phyloP scores from a whole-genome alignment of 108 stramenopile genomes.

The Nitzschia putrida region DNA sequence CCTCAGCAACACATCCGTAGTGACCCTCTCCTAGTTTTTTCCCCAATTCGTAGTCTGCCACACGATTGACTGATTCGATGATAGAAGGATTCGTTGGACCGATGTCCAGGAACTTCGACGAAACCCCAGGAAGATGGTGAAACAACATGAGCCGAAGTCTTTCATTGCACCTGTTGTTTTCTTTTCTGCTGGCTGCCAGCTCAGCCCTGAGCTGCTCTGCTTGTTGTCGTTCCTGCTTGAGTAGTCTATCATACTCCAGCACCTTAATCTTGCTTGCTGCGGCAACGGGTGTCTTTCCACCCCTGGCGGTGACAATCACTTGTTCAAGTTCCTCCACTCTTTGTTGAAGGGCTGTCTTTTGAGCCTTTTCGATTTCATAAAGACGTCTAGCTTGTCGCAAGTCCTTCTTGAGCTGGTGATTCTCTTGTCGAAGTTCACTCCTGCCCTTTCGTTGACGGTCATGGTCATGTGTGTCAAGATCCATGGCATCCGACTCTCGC shows the following conservation, averaged over 20 bases:
- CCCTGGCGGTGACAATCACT: background rate
- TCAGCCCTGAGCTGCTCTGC: slow-evolving; percentile 1
- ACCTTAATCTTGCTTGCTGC: background rate
- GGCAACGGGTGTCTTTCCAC: background rate
- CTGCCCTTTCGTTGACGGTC: background rate
- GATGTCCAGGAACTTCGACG: slow-evolving; percentile 27
- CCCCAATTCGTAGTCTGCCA: slow-evolving; percentile 53
- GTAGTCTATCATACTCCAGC: background rate
- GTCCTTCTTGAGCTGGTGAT: slow-evolving; percentile 10
- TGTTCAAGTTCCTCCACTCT: slow-evolving; percentile 13
- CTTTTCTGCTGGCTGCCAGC: slow-evolving; percentile 11
- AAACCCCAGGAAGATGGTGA: slow-evolving; percentile 18
- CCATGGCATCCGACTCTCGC: too few relatives aligned
- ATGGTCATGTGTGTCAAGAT: too few relatives aligned
- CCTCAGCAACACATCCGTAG: slow-evolving; percentile 44
- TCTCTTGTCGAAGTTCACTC: background rate
- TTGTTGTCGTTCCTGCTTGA: slow-evolving; percentile 12
- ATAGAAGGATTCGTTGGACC: slow-evolving; percentile 20
- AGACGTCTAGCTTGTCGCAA: background rate
- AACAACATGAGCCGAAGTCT: slow-evolving; percentile 27
- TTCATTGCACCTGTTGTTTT: slow-evolving; percentile 29
- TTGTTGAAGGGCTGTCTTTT: slow-evolving; percentile 1
- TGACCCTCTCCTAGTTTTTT: slow-evolving; percentile 53
- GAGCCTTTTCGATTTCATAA: slow-evolving; percentile 17
- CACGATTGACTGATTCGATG: slow-evolving; percentile 21